Percentiles rank a stretch among this genome's conserved stretches.
Evolutionary conservation across 2,329 filamentous ascomycete species (phyloP).

Genomic region (Claviceps paspali): DNA sequence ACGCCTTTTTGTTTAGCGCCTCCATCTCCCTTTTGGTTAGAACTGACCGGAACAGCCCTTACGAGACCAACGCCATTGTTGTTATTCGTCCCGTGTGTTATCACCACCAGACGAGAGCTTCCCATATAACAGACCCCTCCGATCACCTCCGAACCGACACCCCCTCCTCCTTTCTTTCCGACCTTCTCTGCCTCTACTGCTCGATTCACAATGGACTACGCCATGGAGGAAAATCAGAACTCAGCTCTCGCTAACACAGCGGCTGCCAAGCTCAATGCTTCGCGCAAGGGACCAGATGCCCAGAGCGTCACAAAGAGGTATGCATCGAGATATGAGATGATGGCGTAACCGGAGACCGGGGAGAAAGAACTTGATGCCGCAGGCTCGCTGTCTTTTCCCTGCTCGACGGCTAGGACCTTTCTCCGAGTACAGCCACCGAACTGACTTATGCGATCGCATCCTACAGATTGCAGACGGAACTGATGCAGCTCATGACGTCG

Average conservation of each 20-base stretch:
- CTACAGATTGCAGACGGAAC: slow-evolving; percentile 76
- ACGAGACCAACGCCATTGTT: not conserved
- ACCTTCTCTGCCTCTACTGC: no score
- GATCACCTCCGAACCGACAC: no score
- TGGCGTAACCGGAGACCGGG: not conserved
- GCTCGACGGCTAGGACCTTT: no score
- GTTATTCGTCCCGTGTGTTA: not conserved
- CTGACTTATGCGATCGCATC: not conserved
- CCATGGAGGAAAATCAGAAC: slow-evolving; percentile 47
- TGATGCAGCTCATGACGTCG: slow-evolving; percentile 97
- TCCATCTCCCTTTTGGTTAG: not conserved
- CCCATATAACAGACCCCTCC: not conserved
- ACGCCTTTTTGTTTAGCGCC: no score
- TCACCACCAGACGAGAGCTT: not conserved
- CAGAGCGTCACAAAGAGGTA: slow-evolving; percentile 70
- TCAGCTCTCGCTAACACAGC: slow-evolving; percentile 46
- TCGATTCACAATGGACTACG: slow-evolving; percentile 23
- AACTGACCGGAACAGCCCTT: no score
- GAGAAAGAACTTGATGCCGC: not conserved
- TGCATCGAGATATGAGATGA: not conserved
- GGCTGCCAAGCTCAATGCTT: slow-evolving; percentile 43
- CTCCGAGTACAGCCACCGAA: no score
- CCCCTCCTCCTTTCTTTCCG: not conserved
- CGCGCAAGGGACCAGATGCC: slow-evolving; percentile 45
- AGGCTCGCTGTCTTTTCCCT: not conserved